A percentile compares a stretch with the other conserved stretches of the same genome.
phyloP scores from a whole-genome alignment of 768 basidiomycete species.

The Termitomyces sp. region DNA sequence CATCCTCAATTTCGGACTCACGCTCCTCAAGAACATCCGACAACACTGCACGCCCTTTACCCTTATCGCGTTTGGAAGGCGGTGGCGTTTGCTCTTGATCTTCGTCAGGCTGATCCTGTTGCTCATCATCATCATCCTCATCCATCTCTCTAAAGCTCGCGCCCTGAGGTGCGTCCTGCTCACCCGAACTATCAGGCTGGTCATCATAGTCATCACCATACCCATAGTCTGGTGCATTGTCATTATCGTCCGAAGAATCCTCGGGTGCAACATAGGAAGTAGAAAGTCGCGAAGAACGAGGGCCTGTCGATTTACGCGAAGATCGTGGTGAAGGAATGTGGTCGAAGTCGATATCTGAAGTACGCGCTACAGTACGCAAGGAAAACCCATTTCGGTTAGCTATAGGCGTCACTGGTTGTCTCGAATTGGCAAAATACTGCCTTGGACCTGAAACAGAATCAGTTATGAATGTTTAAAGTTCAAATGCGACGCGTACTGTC shows the following conservation, averaged over 20 bases:
- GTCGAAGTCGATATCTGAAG: constrained; percentile 57
- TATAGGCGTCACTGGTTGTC: constrained; percentile 36
- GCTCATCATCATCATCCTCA: constrained; percentile 38
- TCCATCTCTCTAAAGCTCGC: constrained; percentile 46
- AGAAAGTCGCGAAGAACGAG: constrained; percentile 37
- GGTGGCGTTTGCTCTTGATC: constrained; percentile 23
- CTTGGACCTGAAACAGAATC: constrained; percentile 30
- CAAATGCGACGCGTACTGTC: constrained; percentile 42
- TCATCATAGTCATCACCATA: constrained; percentile 25
- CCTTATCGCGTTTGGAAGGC: constrained; percentile 13
- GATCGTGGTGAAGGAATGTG: constrained; percentile 54
- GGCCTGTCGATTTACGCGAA: constrained; percentile 28
- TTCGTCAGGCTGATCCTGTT: constrained; percentile 30
- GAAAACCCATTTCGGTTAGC: constrained; percentile 32
- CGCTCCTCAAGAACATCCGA: constrained; percentile 37
- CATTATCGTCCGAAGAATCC: constrained; percentile 24
- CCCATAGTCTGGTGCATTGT: constrained; percentile 19
- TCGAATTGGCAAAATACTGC: constrained; percentile 35
- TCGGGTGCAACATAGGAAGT: constrained; percentile 27
- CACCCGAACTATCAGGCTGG: constrained; percentile 17
- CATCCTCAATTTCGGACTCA: constrained; percentile 38
- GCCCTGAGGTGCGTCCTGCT: constrained; percentile 22
- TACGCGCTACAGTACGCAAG: constrained; percentile 44
- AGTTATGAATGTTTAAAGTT: constrained; percentile 8
- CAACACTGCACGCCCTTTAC: constrained; percentile 12